Conservation (phyloP, 1,284 basidiomycete genomes). For the Volvariella surrecta region DNA sequence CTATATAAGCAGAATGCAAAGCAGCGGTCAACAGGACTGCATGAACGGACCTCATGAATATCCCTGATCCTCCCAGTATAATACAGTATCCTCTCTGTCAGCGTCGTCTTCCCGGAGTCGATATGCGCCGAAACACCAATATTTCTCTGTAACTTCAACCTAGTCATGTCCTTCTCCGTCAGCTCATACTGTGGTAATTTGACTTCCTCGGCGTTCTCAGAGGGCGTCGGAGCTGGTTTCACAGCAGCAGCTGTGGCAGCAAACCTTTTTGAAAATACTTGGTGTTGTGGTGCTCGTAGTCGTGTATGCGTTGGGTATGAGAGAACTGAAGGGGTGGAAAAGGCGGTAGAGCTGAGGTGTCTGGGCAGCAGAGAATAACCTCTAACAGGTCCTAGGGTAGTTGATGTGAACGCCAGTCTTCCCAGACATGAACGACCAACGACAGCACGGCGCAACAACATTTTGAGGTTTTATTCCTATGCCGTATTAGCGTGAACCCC, state of each 20-base stretch:
- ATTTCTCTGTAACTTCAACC: conserved; percentile 65
- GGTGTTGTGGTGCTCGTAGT: neutral
- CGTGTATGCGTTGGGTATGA: neutral
- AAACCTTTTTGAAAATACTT: conserved; percentile 9
- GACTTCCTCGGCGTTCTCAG: conserved; percentile 8
- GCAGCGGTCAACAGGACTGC: conserved; percentile 11
- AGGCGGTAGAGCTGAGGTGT: neutral
- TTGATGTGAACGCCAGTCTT: too few species aligned
- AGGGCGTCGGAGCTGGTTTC: conserved; percentile 16
- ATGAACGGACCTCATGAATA: conserved; percentile 83
- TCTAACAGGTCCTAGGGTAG: too few species aligned
- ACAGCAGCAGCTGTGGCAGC: conserved; percentile 23
- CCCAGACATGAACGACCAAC: too few species aligned
- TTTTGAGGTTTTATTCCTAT: too few species aligned
- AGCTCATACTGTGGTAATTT: conserved; percentile 22
- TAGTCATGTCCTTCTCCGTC: conserved; percentile 46
- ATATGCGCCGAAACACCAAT: conserved; percentile 90
- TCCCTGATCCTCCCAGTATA: conserved; percentile 96
- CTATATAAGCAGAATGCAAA: conserved; percentile 8
- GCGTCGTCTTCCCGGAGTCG: conserved; percentile 96
- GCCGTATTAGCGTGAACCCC: too few species aligned
- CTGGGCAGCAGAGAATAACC: neutral
- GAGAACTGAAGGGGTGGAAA: neutral
- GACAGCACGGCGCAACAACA: too few species aligned
- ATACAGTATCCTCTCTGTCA: conserved; percentile 96